These are phyloP conservation scores for Corniculantispora saksenae DNA, from an alignment of 2,329 filamentous ascomycete species.

Conservation along the genomic window DNA sequence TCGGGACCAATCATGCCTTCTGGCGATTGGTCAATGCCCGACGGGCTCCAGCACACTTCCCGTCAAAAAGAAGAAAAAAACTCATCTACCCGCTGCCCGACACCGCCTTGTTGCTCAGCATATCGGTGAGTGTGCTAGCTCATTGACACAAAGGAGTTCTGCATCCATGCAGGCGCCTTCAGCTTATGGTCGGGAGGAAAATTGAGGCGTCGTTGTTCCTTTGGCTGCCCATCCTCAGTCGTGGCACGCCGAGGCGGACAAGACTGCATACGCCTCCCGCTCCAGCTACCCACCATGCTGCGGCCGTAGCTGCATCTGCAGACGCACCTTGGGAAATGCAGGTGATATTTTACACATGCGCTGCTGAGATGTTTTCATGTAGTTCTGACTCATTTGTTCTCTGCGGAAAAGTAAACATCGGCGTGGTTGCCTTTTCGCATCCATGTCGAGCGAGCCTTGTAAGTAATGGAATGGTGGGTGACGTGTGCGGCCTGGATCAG, in stretches of 20 bases:
- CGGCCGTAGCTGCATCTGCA: slow-evolving; percentile 9
- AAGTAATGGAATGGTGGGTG: no score
- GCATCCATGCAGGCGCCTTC: neutral
- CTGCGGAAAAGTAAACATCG: neutral
- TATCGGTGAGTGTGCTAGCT: neutral
- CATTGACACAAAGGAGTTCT: neutral
- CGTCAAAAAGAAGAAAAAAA: neutral
- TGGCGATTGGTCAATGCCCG: slow-evolving; percentile 9
- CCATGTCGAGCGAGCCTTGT: neutral
- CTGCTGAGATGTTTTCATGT: neutral
- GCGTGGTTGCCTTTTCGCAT: neutral
- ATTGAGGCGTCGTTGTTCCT: no score
- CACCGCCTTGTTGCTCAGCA: slow-evolving; percentile 2
- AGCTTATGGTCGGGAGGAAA: neutral
- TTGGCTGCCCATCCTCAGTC: neutral
- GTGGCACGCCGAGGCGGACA: neutral
- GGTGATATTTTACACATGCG: neutral
- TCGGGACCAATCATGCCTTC: slow-evolving; percentile 5
- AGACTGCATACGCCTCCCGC: slow-evolving; percentile 6
- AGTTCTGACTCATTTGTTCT: neutral
- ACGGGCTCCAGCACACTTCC: neutral
- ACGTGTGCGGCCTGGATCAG: no score
- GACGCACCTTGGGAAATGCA: neutral
- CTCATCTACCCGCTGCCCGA: neutral
- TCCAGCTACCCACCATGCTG: slow-evolving; percentile 1